Conservation (phyloP, 164 flowering plant species). For the Magnolia officinalis region DNA sequence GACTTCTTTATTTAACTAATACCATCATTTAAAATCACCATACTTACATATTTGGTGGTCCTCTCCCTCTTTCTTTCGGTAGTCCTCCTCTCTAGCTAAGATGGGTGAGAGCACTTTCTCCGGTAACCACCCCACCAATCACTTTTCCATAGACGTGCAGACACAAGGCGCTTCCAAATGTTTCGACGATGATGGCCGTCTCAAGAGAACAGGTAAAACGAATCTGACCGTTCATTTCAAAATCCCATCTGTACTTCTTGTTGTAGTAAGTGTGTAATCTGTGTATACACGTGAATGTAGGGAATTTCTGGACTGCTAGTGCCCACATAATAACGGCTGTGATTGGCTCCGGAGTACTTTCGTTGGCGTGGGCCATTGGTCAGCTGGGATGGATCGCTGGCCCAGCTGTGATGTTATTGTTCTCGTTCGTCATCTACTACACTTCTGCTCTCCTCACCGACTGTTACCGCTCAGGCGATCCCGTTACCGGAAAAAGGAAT, state of each 20-base stretch:
- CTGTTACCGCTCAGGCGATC: slow-evolving; percentile 54
- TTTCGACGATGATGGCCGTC: slow-evolving; percentile 45
- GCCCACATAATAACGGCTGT: slow-evolving; percentile 67
- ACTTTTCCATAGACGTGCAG: slow-evolving; percentile 21
- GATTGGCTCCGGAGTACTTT: slow-evolving; percentile 63
- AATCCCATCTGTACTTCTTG: neutral
- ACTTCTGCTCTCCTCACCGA: slow-evolving; percentile 46
- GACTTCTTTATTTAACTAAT: neutral
- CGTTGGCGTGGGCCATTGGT: slow-evolving; percentile 59
- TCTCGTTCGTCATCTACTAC: slow-evolving; percentile 46
- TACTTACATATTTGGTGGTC: neutral
- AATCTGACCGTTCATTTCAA: neutral
- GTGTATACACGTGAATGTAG: slow-evolving; percentile 16
- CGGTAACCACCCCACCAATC: neutral
- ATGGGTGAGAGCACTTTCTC: neutral
- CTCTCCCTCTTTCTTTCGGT: neutral
- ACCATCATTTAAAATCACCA: neutral
- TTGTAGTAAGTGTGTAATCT: neutral
- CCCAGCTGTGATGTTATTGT: slow-evolving; percentile 47
- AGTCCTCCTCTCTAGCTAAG: neutral
- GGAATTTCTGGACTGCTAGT: slow-evolving; percentile 56
- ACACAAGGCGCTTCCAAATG: slow-evolving; percentile 20
- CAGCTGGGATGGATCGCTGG: slow-evolving; percentile 75
- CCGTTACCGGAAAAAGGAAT: slow-evolving; percentile 49
- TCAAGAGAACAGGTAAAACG: slow-evolving; percentile 26